phyloP scores from a whole-genome alignment of 2,329 filamentous ascomycete species.

The Teratosphaeria destructans region DNA sequence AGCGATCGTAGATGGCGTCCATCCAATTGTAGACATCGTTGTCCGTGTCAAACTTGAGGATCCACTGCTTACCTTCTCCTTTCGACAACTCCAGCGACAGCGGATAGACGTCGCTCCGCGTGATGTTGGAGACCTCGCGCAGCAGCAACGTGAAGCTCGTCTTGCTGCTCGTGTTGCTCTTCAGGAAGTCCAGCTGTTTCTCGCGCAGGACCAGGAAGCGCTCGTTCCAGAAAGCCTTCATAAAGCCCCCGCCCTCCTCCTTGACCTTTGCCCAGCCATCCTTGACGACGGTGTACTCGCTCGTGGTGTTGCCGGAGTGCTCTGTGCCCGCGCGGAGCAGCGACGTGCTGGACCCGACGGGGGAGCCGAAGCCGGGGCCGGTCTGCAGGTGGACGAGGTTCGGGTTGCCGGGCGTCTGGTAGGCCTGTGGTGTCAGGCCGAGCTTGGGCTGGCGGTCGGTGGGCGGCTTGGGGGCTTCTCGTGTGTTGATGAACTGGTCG shows the following conservation, averaged over 20 bases:
- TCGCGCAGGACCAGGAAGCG: conserved; percentile 88
- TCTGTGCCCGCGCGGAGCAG: conserved; percentile 33
- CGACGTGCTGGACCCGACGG: conserved; percentile 28
- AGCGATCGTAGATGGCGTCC: conserved; percentile 92
- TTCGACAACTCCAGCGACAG: conserved; percentile 92
- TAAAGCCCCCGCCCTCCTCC: conserved; percentile 67
- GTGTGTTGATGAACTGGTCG: conserved; percentile 86
- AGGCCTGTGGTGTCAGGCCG: conserved; percentile 62
- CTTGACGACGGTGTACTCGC: conserved; percentile 33
- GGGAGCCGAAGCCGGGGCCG: conserved; percentile 11
- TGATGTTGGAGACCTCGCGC: conserved; percentile 80
- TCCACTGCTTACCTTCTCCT: conserved; percentile 74
- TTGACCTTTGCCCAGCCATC: conserved; percentile 77
- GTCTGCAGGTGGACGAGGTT: conserved; percentile 23
- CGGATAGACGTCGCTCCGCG: conserved; percentile 79
- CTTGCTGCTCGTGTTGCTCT: conserved; percentile 72
- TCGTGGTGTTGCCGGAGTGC: conserved; percentile 20
- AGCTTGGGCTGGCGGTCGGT: conserved; percentile 68
- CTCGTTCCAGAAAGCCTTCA: conserved; percentile 61
- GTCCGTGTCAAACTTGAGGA: conserved; percentile 88
- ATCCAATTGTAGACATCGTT: conserved; percentile 99
- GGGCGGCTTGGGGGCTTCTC: conserved; percentile 84
- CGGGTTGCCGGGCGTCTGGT: conserved; percentile 66
- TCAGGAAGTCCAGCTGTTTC: conserved; percentile 88
- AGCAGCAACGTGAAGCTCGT: conserved; percentile 76